Base-by-base conservation (phyloP, 1,284 basidiomycete genomes). In the Xerocomus nothofagi region DNA sequence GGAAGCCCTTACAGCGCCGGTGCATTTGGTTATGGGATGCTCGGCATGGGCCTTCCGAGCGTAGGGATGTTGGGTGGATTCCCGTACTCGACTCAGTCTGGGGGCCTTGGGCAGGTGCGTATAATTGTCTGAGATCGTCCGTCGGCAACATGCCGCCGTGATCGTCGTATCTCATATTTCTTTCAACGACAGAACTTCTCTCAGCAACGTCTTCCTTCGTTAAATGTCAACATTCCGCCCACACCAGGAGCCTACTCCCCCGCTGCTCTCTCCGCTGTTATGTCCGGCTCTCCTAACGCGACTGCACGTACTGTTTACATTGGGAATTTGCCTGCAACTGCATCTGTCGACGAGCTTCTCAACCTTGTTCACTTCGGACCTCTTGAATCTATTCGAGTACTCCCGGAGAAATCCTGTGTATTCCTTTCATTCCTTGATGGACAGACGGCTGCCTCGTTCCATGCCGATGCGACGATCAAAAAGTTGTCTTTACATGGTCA, bases 321-420 rank as follows among this genome's bases (percentile, higher is more conserved):
- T 51, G 97, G 96, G 58, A 98, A 97, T 71, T 81, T 99, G 36
- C 96, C 96, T 14, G 79, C 90, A n/a, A 93, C 93, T 20, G 95
- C 96, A 0, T 95, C 93, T 6, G 94, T 98, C 50, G 95, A 98
- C 67, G 96, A 99, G 70, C 83, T 99, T 23, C 87, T 98, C 63
- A 98, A 94, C 70, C 87, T 98, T 55, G 96, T 99, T 57, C 93
- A 97, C 63, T 98, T 98, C 68, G 97, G 96, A 6, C 96, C 96
- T 0, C 88, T 99, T 57, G 96, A 98, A 70, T 90, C 85, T 44
- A 91, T 98, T 63, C 90, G 93, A 44, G 88, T 99, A 32, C 81
- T 98, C n/a, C 93, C 94, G 34, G 96, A 98, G 70, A 98, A 98
- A 72, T 93, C 88, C 12, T 98, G 96, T 67, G 95, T 97, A 48